Conservation (phyloP, 495 filamentous ascomycete genomes). For the Articulospora tetracladia region DNA sequence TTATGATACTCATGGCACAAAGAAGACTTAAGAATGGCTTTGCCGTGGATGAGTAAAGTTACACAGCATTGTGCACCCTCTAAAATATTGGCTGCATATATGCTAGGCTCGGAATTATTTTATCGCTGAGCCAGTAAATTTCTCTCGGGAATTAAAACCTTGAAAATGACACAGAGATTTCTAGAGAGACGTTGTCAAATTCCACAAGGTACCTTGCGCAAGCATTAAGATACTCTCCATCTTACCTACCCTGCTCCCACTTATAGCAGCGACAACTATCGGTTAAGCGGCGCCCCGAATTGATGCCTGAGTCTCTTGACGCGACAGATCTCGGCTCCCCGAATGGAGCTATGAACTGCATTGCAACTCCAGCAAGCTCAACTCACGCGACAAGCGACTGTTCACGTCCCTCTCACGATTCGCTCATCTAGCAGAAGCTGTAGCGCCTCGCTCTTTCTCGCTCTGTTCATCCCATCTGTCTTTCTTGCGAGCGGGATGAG, state of each 20-base stretch:
- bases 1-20: neutral
- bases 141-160: neutral
- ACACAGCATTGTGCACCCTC: neutral
- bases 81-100: neutral
- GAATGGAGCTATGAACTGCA: neutral
- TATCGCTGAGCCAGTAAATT: neutral
- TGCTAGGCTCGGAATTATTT: neutral
- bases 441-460: neutral
- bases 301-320: neutral
- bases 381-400: neutral
- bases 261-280: slow-evolving; percentile 5
- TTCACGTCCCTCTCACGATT: neutral
- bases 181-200: too few species aligned
- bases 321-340: neutral
- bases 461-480: neutral
- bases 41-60: neutral
- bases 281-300: slow-evolving; percentile 5
- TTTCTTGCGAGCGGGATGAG: neutral
- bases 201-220: too few species aligned
- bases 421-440: neutral
- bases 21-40: neutral
- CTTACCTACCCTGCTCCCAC: neutral
- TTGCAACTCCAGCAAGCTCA: neutral
- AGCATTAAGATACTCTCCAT: neutral
- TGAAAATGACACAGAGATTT: too few species aligned